phyloP scores from a whole-genome alignment of 2,329 filamentous ascomycete genomes.

The Neonectria neomacrospora region DNA sequence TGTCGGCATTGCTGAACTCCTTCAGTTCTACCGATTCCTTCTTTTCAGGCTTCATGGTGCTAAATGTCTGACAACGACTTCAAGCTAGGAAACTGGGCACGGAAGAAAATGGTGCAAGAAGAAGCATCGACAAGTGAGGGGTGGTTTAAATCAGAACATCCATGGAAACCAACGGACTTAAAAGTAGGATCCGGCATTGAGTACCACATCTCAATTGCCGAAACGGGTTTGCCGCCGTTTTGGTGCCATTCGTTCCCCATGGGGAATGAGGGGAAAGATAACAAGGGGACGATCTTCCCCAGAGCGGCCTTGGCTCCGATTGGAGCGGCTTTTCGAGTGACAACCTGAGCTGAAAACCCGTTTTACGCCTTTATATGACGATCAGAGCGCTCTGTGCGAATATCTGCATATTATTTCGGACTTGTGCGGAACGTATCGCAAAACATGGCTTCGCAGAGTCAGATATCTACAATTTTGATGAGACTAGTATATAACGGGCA shows the following conservation, averaged over 20 bases:
- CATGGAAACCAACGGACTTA: background rate
- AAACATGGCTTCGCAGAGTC: no score
- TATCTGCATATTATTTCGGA: no score
- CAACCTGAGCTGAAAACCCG: no score
- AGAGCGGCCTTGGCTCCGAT: slow-evolving; percentile 6
- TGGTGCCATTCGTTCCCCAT: background rate
- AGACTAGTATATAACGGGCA: no score
- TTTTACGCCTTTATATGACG: no score
- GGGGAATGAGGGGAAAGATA: slow-evolving; percentile 14
- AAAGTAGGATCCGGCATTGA: background rate
- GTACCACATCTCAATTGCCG: background rate
- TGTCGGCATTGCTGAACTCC: background rate
- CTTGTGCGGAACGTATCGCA: no score
- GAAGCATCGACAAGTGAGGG: no score
- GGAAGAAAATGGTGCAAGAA: background rate
- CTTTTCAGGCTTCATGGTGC: slow-evolving; percentile 6
- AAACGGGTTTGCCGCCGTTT: background rate
- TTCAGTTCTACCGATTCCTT: slow-evolving; percentile 17
- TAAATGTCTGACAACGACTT: background rate
- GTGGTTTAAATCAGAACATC: background rate
- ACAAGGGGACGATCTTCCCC: background rate
- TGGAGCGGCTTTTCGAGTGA: background rate
- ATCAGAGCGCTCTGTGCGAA: no score
- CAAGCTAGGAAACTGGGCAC: background rate
- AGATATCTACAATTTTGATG: no score